Base-by-base conservation (phyloP, 108 stramenopile genomes). In the Cyclotella sp. region DNA sequence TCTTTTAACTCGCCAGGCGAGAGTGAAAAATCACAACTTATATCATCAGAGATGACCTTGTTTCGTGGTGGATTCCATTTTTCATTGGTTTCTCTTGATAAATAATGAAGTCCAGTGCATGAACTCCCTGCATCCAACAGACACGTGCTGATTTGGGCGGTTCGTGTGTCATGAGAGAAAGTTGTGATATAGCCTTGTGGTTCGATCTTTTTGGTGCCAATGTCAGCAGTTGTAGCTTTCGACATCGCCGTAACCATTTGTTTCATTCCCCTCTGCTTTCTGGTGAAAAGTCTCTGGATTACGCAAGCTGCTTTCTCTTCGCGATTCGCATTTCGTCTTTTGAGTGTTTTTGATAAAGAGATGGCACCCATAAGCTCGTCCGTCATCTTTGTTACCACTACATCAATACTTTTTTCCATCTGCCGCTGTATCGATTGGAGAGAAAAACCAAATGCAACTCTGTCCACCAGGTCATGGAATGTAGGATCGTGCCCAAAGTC, bases 381-480 rank as follows among this genome's bases (percentile, higher is more conserved):
- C 16, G 62, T 30, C 62, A 63, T 12, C 34, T 6, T 41, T n/a
- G 13, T 49, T 34, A 49, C 71, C 46, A 27, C 5, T 24, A 10
- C 55, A 70, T 72, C 71, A 1, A 13, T 12, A 59, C 46, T 30
- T 1, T 29, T 49, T 29, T 61, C 59, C 45, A 14, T 47, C 29
- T 57, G 70, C 42, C 21, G 57, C n/a, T 43, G 43, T 40, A 47
- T 14, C 21, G 70, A 57, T 4, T 30, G 57, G 12, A 72, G 46
- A 28, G 71, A 72, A 30, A 72, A 72, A 21, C 71, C 71, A 45
- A 72, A 61, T 2, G 19, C 9, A 2, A 62, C 71, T 49, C 71
- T 43, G 45, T 72, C 60, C 10, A 28, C 43, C 60, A 72, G 19
- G 9, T 41, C 22, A 62, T 72, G 40, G 21, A 58, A 61, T 29